These are phyloP conservation scores for Arthonia radiata DNA, from an alignment of 495 filamentous ascomycete genomes.

Conservation along the genomic window DNA sequence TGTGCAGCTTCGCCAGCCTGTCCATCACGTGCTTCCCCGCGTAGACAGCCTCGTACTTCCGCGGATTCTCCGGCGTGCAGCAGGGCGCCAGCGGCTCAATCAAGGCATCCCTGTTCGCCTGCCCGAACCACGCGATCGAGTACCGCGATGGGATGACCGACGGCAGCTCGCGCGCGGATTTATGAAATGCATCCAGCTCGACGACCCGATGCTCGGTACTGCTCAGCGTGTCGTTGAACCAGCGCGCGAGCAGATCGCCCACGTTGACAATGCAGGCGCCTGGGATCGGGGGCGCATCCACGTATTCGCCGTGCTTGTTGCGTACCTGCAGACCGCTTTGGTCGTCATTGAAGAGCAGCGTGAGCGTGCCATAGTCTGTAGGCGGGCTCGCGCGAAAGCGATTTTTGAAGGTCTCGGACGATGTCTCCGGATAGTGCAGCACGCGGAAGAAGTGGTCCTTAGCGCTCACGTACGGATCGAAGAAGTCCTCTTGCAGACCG, in stretches of 20 bases:
- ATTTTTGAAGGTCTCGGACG: slow-evolving; percentile 5
- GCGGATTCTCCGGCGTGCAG: slow-evolving; percentile 25
- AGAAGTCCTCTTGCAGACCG: slow-evolving; percentile 2
- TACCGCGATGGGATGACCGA: slow-evolving; percentile 30
- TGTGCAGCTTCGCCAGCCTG: slow-evolving; percentile 4
- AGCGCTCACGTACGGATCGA: slow-evolving; percentile 2
- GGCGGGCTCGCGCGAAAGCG: slow-evolving; percentile 5
- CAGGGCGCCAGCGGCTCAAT: slow-evolving; percentile 3
- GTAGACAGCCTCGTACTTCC: slow-evolving; percentile 16
- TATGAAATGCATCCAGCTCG: too few species aligned
- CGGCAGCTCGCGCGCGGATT: slow-evolving; percentile 24
- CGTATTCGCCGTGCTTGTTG: slow-evolving; percentile 39
- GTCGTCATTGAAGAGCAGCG: slow-evolving; percentile 26
- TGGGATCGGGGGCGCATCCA: slow-evolving; percentile 61
- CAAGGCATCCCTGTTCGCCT: slow-evolving; percentile 45
- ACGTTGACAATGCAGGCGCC: slow-evolving; percentile 80
- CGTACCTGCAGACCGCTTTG: slow-evolving; percentile 31
- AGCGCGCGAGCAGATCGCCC: slow-evolving; percentile 65
- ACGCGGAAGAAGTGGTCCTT: slow-evolving; percentile 2
- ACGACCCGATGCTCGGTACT: slow-evolving; percentile 78
- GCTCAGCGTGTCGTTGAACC: slow-evolving; percentile 77
- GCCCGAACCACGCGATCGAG: slow-evolving; percentile 64
- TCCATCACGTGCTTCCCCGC: slow-evolving; percentile 5
- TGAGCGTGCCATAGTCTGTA: slow-evolving; percentile 25
- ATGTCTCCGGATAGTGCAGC: slow-evolving; percentile 5